Evolutionary conservation across 2,329 filamentous ascomycete genomes (phyloP), one percentile per base, ranked within the genome.

Genomic region (Fusarium subtropicale): DNA sequence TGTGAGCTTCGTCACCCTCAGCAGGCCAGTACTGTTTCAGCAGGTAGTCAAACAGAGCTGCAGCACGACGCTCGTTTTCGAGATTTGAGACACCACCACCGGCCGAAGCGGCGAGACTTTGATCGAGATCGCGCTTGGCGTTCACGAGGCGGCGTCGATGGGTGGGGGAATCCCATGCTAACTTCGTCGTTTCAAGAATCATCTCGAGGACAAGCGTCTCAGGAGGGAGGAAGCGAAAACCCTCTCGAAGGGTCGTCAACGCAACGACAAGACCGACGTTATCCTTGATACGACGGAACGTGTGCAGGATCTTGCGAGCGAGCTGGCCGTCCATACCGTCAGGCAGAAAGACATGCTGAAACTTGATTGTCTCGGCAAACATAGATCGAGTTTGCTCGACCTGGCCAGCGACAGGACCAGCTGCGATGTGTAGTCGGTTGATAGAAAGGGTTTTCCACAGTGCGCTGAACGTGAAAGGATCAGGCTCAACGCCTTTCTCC

Each of bases 381-480:
- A 85, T 74, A 22, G 72, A 72, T 18, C 85, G 80, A 7, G 82
- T 79, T 24, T 73, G 75, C 9, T 64, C 62, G 6, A 75, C 74
- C 47, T 83, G 80, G 5, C 66, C 63, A 11, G 60, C 55, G 20
- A 79, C 45, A 42, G 77, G 62, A 2, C 74, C 75, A 5, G 76
- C 68, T 3, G 76, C 56, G 59, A 73, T 61, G 52, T 81, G 78
- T 18, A 84, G 76, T 7, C 84, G 82, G 76, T 88, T 88, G 68
- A 85, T 78, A 6, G 80, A 80, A 30, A 88, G 79, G 12, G 85
- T 82, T 76, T 86, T 86, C 89, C 90, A 93, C 16, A 93, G 85
- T 18, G 87, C 86, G 64, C 88, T 85, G 75, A 91, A 93, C 2
- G 91, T 92, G 77, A 90, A 87, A 1, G 89, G 82, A 68, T 93